Evolutionary conservation across 805 yeast genomes (phyloP).

Genomic region (Phaffomyces antillensis): DNA sequence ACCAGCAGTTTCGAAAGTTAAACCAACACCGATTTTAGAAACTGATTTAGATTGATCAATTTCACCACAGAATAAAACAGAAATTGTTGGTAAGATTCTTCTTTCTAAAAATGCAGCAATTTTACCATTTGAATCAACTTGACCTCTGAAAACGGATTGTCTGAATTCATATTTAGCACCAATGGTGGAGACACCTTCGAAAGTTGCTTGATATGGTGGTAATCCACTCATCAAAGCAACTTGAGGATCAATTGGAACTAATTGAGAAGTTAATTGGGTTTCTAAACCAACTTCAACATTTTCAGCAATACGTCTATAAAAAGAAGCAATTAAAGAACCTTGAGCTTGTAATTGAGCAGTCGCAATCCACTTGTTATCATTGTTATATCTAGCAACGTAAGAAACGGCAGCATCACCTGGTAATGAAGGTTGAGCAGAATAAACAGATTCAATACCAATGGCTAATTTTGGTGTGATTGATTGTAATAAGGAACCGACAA

Average conservation of each 20-base stretch:
- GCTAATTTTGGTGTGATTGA: constrained; percentile 77
- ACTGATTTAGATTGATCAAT: constrained; percentile 78
- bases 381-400: constrained; percentile 83
- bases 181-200: constrained; percentile 87
- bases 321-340: constrained; percentile 82
- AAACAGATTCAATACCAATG: constrained; percentile 88
- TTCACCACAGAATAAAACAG: constrained; percentile 85
- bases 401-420: constrained; percentile 91
- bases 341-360: constrained; percentile 90
- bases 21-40: constrained; percentile 85
- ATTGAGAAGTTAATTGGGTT: constrained; percentile 70
- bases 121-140: constrained; percentile 85
- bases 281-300: constrained; percentile 94
- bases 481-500: constrained; percentile 87
- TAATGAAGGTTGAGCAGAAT: constrained; percentile 64
- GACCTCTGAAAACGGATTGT: constrained; percentile 93
- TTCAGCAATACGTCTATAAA: constrained; percentile 90
- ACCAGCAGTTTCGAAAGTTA: constrained; percentile 94
- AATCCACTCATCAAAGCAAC: constrained; percentile 73
- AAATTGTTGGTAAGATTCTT: constrained; percentile 85
- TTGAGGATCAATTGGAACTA: constrained; percentile 53
- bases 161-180: constrained; percentile 99
- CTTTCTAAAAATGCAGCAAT: constrained; percentile 88
- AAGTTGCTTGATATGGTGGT: constrained; percentile 73
- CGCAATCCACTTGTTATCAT: constrained; percentile 79